phyloP scores from a whole-genome alignment of 306 rosid genomes.

The Oxytropis ochrocephala region DNA sequence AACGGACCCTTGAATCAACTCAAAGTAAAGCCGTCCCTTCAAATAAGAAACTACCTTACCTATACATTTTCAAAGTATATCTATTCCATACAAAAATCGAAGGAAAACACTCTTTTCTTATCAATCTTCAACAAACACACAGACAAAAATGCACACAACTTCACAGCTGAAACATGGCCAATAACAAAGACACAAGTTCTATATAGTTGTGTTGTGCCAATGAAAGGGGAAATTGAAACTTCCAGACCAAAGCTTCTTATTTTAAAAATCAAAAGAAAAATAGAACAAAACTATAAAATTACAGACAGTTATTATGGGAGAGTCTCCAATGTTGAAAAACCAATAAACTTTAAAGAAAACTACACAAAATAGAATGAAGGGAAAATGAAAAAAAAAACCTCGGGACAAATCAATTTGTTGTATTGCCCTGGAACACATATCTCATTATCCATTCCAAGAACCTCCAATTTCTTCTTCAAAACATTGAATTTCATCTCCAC shows the following conservation, averaged over 20 bases:
- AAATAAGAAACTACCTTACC: neutral
- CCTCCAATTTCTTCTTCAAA: conserved; percentile 46
- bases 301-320: neutral
- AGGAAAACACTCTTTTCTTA: neutral
- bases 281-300: neutral
- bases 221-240: neutral
- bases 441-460: conserved; percentile 43
- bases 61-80: neutral
- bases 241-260: neutral
- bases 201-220: neutral
- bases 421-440: conserved; percentile 54
- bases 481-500: neutral
- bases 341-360: neutral
- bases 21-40: neutral
- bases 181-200: neutral
- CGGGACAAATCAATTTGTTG: conserved; percentile 57
- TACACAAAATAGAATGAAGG: neutral
- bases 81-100: neutral
- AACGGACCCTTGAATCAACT: neutral
- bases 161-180: neutral
- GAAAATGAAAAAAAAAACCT: conserved; percentile 28
- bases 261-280: neutral
- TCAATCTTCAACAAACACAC: neutral
- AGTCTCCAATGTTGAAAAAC: neutral
- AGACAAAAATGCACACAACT: neutral